These are phyloP conservation scores for Brassica cretica DNA, from an alignment of 345 rosid species.

Conservation along the genomic window DNA sequence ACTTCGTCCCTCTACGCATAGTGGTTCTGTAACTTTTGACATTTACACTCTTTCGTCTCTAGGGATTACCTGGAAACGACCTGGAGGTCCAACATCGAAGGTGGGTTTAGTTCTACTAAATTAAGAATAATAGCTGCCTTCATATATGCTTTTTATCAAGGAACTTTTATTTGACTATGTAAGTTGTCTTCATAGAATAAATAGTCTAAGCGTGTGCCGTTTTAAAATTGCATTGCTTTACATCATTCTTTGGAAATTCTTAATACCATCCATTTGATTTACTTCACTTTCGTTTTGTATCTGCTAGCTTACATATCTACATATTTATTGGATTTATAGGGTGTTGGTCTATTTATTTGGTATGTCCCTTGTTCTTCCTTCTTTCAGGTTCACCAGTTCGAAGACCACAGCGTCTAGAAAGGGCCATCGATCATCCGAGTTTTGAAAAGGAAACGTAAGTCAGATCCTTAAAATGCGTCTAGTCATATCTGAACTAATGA, in stretches of 20 bases:
- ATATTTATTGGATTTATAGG: not conserved
- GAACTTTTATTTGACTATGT: slow-evolving; percentile 5
- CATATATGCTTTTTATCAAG: slow-evolving; percentile 12
- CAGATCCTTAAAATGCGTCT: slow-evolving; percentile 9
- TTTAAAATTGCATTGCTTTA: not conserved
- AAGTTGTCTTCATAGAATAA: not conserved
- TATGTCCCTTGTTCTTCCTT: slow-evolving; percentile 24
- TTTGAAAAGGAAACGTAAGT: slow-evolving; percentile 43
- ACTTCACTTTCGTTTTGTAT: not conserved
- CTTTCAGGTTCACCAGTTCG: slow-evolving; percentile 47
- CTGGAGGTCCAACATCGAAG: slow-evolving; percentile 48
- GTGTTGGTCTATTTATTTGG: not conserved
- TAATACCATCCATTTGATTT: not conserved
- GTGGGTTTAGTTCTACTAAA: slow-evolving; percentile 39
- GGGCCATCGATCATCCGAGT: slow-evolving; percentile 35
- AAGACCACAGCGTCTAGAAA: slow-evolving; percentile 41
- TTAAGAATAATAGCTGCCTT: not conserved
- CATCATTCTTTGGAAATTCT: not conserved
- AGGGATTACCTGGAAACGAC: slow-evolving; percentile 48
- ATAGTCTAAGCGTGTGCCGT: slow-evolving; percentile 5
- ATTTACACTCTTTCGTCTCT: slow-evolving; percentile 31
- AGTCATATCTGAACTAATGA: slow-evolving; percentile 16
- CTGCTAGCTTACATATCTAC: slow-evolving; percentile 15
- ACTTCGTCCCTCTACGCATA: slow-evolving; percentile 23
- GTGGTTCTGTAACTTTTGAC: slow-evolving; percentile 24